Base-by-base conservation (phyloP, 768 basidiomycete genomes). In the Suillus placidus region DNA sequence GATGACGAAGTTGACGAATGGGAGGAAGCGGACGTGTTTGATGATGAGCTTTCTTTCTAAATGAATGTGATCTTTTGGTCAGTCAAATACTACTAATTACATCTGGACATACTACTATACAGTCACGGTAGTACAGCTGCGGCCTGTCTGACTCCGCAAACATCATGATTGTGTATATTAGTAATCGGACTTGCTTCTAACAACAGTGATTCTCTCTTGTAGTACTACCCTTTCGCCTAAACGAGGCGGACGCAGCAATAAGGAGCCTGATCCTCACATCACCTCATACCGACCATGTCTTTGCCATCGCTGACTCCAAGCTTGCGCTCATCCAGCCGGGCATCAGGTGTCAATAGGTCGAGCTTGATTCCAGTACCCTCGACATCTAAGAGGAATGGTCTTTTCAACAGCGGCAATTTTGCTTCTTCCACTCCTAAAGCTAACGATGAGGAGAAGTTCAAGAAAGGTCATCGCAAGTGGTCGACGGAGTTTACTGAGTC, bases 351-450 rank as follows among this genome's bases (percentile, higher is more conserved):
- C 18, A 62, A 65, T 54, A 62, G 65, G 20, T 66, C 75, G 9
- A 85, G 84, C 62, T 77, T 80, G 37, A 84, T 87, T 62, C 84
- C 85, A 16, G 77, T 84, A 6, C 77, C 77, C 30, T 77, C 83
- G 20, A 77, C 80, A 23, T 69, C 74, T 61, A 82, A 81, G 69
- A 67, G 63, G 52, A 49, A 66, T 56, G 64, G 67, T 55, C n/a
- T 62, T 47, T 63, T 52, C 38, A 38, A 34, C 16, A 65, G 72
- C 23, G 69, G 49, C 8, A 38, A 68, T 4, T 75, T 60, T 42
- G 26, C 38, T 30, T 42, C 58, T 23, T 60, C 58, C 26, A 60
- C 58, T 18, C 58, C 58, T 42, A 60, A 42, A 60, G 58, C 23
- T 18, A 30, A 40, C 16, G 72, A 71, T 23, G 75, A 70, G 23